phyloP scores from a whole-genome alignment of 306 rosid species.

The Prosopis cineraria region DNA sequence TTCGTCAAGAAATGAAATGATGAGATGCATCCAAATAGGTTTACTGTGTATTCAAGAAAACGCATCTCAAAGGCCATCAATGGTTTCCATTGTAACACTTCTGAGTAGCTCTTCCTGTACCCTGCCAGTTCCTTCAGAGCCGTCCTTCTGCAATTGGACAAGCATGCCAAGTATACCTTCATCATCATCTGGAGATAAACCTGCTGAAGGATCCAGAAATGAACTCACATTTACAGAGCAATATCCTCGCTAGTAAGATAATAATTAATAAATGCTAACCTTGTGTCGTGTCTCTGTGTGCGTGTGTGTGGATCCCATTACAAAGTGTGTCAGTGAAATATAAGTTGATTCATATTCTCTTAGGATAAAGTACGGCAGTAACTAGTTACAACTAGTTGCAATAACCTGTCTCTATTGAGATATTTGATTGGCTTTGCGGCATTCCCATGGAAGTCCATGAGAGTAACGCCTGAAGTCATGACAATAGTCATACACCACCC shows the following conservation, averaged over 20 bases:
- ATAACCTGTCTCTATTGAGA: not conserved
- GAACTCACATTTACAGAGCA: not conserved
- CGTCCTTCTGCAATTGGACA: not conserved
- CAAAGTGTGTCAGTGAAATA: not conserved
- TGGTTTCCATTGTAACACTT: not conserved
- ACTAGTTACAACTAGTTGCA: not conserved
- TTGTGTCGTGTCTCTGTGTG: too few relatives aligned
- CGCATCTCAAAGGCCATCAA: not conserved
- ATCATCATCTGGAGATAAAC: not conserved
- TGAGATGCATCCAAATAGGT: not conserved
- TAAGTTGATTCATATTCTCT: not conserved
- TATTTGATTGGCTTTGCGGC: constrained; percentile 36
- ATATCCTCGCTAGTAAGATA: not conserved
- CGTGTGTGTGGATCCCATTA: not conserved
- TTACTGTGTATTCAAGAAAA: not conserved
- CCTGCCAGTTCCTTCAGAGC: not conserved
- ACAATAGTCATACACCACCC: constrained; percentile 52
- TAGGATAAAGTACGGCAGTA: not conserved
- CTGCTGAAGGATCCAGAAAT: not conserved
- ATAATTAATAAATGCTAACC: too few relatives aligned
- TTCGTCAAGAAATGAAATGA: not conserved
- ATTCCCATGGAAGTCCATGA: constrained; percentile 56
- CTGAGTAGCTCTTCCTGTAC: not conserved
- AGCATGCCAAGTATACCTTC: not conserved
- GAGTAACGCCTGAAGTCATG: constrained; percentile 48